Base-by-base conservation (phyloP, 345 rosid genomes). In the Eucalyptus shirleyi region DNA sequence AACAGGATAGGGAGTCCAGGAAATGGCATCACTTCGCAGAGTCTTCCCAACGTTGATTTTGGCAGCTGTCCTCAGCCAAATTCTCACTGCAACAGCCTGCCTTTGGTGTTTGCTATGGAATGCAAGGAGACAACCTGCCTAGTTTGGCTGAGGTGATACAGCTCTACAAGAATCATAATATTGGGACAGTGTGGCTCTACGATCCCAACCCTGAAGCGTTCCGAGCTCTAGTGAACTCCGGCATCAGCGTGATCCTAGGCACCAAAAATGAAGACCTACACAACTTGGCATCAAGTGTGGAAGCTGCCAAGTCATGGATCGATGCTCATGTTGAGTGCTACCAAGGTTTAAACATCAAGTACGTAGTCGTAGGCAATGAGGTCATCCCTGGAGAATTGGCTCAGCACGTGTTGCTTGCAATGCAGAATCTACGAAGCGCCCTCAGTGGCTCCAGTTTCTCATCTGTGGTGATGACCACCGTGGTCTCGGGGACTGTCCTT, bases 301-400 rank as follows among this genome's bases (percentile, higher is more conserved):
- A 90, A 17, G 93, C 90, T 26, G 91, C 91, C 80, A 28, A 53
- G 4, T 44, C 50, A 18, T 94, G 93, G 95, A 89, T 91, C 44
- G 16, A 89, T 1, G 19, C 89, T 4, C 60, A 90, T 86, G 92
- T 95, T 30, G 80, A 69, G 50, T 89, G 94, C 24, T 91, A 93
- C 86, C 51, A 89, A 4, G 91, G 91, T 32, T 88, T 91, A 16
- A 65, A 87, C 24, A 91, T 95, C 60, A 8, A 81, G 9, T 90
- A 87, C 11, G 90, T 93, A 23, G 89, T 92, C 3, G 65, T 89
- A 0, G 96, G 96, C n/a, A 94, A 95, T 45, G 94, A 92, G 92
- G 92, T 89, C 47, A 91, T 94, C 24, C 93, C 94, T 3, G 92
- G 93, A 30, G 81, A 87, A 10, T 50, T 17, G 14, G 90, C 88